phyloP scores from a whole-genome alignment of 176 grass and related monocot genomes.

The Eremochloa ophiuroides region DNA sequence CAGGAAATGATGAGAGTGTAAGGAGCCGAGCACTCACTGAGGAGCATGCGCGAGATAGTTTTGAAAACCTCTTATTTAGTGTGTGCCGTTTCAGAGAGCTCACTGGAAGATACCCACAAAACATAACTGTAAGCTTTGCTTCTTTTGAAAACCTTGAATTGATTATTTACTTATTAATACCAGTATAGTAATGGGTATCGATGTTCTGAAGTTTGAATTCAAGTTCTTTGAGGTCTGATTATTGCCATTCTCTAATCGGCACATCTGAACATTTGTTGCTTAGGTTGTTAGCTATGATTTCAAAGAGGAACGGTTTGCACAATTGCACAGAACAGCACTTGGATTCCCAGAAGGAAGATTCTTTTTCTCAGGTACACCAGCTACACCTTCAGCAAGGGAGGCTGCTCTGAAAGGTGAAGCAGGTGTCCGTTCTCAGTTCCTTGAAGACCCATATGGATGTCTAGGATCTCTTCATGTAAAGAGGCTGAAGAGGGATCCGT shows the following conservation, averaged over 20 bases:
- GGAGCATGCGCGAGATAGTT: slow-evolving; percentile 95
- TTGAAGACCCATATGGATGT: slow-evolving; percentile 91
- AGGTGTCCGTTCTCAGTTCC: slow-evolving; percentile 62
- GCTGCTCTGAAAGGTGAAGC: slow-evolving; percentile 77
- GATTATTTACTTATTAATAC: background rate
- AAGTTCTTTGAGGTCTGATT: background rate
- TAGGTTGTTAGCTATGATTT: slow-evolving; percentile 96
- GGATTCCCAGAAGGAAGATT: slow-evolving; percentile 83
- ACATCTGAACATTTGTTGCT: background rate
- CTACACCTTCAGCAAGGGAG: slow-evolving; percentile 49
- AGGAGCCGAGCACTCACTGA: slow-evolving; percentile 78
- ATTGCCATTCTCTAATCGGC: background rate
- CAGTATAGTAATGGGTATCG: background rate
- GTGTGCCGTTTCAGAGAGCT: slow-evolving; percentile 94
- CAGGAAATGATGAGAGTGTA: slow-evolving; percentile 77
- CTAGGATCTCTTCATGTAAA: slow-evolving; percentile 71
- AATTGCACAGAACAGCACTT: slow-evolving; percentile 67
- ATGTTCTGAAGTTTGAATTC: background rate
- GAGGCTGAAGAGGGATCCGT: slow-evolving; percentile 84
- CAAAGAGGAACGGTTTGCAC: slow-evolving; percentile 81
- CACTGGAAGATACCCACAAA: slow-evolving; percentile 80
- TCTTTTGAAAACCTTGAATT: slow-evolving; percentile 10
- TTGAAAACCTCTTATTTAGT: slow-evolving; percentile 95
- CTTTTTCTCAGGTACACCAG: slow-evolving; percentile 71
- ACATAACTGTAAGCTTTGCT: slow-evolving; percentile 72